Evolutionary conservation across 2,329 filamentous ascomycete genomes (phyloP).

Genomic region (Sporothrix curviconia): DNA sequence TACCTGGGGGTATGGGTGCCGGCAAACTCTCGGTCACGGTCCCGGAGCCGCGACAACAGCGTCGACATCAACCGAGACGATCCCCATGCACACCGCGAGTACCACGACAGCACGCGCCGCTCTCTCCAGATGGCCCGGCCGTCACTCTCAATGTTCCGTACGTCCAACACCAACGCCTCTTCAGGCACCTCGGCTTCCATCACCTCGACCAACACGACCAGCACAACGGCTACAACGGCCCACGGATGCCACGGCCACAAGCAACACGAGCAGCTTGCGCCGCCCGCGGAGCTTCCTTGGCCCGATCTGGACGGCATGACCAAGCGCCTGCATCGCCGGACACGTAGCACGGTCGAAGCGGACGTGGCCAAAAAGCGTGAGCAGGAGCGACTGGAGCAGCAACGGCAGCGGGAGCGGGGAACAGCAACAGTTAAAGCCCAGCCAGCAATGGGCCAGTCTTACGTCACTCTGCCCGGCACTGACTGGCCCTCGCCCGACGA

Average conservation of each 20-base stretch:
- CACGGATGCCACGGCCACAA: neutral
- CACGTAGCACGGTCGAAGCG: constrained; percentile 6
- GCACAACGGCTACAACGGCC: neutral
- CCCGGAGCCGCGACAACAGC: neutral
- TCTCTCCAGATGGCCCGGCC: constrained; percentile 17
- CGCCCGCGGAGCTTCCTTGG: constrained; percentile 24
- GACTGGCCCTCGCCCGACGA: constrained; percentile 39
- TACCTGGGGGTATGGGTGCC: constrained; percentile 43
- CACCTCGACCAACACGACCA: constrained; percentile 10
- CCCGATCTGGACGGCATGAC: constrained; percentile 29
- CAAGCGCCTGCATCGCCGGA: constrained; percentile 23
- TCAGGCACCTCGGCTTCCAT: constrained; percentile 4
- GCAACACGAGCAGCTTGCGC: constrained; percentile 4
- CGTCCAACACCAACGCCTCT: constrained; percentile 5
- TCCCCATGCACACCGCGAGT: neutral
- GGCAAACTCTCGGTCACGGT: neutral
- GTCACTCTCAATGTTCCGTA: constrained; percentile 9
- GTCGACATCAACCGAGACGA: constrained; percentile 1
- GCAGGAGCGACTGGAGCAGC: neutral
- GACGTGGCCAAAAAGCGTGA: neutral
- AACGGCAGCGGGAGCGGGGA: neutral
- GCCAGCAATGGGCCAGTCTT: neutral
- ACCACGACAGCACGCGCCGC: constrained; percentile 15
- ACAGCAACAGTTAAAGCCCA: neutral
- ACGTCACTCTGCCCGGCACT: neutral